Conservation (phyloP, 352 stramenopile genomes). For the Blastocystis sp. region DNA sequence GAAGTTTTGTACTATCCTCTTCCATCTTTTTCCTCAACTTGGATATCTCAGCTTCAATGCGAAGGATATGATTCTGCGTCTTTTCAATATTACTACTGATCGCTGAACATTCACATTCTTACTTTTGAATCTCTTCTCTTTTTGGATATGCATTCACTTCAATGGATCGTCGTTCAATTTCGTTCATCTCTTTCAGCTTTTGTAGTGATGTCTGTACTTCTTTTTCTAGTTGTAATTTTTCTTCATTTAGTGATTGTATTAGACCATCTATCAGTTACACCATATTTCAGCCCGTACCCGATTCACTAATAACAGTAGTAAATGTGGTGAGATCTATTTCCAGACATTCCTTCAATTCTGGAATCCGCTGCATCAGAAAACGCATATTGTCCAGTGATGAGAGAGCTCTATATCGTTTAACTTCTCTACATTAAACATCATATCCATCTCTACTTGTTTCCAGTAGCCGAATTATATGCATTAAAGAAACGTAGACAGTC, state of each 20-base stretch:
- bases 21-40: slow-evolving; percentile 19
- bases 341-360: neutral
- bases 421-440: neutral
- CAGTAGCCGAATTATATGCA: neutral
- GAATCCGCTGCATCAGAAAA: slow-evolving; percentile 26
- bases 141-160: slow-evolving; percentile 21
- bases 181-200: slow-evolving; percentile 35
- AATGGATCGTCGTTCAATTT: slow-evolving; percentile 15
- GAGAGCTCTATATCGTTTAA: slow-evolving; percentile 3
- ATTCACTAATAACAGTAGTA: neutral
- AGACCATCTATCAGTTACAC: neutral
- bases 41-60: neutral
- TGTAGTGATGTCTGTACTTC: slow-evolving; percentile 11
- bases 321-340: slow-evolving; percentile 14
- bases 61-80: neutral
- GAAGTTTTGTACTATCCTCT: neutral
- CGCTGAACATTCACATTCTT: neutral
- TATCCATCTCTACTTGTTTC: neutral
- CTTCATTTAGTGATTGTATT: neutral
- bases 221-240: slow-evolving; percentile 24
- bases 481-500: neutral
- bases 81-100: neutral
- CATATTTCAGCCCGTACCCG: neutral
- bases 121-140: neutral
- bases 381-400: neutral